These are phyloP conservation scores for Nakaseomyces delphensis DNA, from an alignment of 1,139 yeast species.

Conservation along the genomic window DNA sequence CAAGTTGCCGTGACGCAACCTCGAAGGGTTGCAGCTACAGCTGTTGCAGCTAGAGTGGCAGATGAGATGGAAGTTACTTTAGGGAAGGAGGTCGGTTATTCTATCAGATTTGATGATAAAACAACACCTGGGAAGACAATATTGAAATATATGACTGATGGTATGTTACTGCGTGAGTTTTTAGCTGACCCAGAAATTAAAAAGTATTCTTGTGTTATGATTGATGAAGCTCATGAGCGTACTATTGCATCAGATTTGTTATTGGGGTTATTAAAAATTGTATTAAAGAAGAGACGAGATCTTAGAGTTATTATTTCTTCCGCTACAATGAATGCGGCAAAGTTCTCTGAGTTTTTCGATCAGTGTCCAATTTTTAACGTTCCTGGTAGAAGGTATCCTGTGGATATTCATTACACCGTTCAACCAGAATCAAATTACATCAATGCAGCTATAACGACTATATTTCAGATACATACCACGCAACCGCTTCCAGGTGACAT, in stretches of 20 bases:
- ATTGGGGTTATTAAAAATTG: constrained; percentile 70
- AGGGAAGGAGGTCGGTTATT: constrained; percentile 60
- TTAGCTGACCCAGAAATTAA: constrained; percentile 63
- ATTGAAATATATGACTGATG: constrained; percentile 81
- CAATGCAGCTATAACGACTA: constrained; percentile 79
- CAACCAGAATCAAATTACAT: constrained; percentile 86
- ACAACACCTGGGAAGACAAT: constrained; percentile 43
- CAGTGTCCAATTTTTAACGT: constrained; percentile 78
- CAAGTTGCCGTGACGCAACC: constrained; percentile 69
- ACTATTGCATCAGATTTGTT: constrained; percentile 89
- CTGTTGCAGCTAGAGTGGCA: constrained; percentile 61
- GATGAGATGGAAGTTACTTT: constrained; percentile 52
- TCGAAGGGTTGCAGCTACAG: constrained; percentile 63
- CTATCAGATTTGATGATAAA: constrained; percentile 56
- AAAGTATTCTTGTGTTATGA: constrained; percentile 72
- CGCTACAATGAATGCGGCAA: constrained; percentile 87
- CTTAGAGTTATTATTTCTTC: constrained; percentile 75
- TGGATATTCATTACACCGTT: constrained; percentile 74
- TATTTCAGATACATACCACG: constrained; percentile 71
- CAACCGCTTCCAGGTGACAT: constrained; percentile 70
- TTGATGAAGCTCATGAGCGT: constrained; percentile 96
- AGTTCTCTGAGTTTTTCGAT: constrained; percentile 70
- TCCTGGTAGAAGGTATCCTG: constrained; percentile 88
- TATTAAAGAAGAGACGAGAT: constrained; percentile 51
- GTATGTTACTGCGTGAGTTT: constrained; percentile 83